phyloP scores from a whole-genome alignment of 2,329 filamentous ascomycete genomes.

The Daldinia eschscholtzii region DNA sequence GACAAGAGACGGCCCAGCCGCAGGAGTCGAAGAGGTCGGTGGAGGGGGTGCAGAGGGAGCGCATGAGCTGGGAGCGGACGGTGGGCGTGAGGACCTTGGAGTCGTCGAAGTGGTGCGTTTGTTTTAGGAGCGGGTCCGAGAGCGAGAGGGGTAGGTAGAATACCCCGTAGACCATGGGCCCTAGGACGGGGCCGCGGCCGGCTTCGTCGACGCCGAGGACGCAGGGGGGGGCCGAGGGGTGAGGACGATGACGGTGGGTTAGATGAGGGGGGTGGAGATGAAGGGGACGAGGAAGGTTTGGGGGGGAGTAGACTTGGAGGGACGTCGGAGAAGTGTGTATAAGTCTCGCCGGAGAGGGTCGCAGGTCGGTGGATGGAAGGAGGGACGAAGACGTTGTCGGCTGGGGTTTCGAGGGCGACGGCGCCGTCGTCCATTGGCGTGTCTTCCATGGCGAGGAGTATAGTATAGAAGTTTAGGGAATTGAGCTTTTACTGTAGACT shows the following conservation, averaged over 20 bases:
- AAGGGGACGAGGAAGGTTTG: constrained; percentile 49
- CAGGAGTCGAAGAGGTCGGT: constrained; percentile 64
- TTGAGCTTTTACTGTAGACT: neutral
- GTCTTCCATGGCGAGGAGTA: constrained; percentile 55
- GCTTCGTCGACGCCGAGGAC: constrained; percentile 94
- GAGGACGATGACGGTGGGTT: constrained; percentile 43
- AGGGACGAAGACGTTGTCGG: constrained; percentile 67
- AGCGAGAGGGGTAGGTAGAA: constrained; percentile 81
- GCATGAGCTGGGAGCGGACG: constrained; percentile 80
- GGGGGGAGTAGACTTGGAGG: constrained; percentile 69
- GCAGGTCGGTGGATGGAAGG: constrained; percentile 72
- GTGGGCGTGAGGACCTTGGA: constrained; percentile 88
- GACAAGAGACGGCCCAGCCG: constrained; percentile 85
- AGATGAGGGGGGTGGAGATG: constrained; percentile 18
- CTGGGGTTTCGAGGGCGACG: constrained; percentile 53
- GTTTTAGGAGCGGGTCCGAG: constrained; percentile 79
- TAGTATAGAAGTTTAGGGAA: neutral
- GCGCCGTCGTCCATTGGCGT: constrained; percentile 54
- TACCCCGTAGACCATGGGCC: constrained; percentile 79
- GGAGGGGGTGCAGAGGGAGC: constrained; percentile 74
- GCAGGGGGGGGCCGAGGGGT: constrained; percentile 68
- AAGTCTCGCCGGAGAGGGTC: constrained; percentile 75
- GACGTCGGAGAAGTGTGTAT: constrained; percentile 77
- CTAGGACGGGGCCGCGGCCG: constrained; percentile 92
- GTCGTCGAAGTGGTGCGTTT: constrained; percentile 90